A percentile compares a stretch with the other conserved stretches of the same genome.
Evolutionary conservation across 2,329 filamentous ascomycete species (phyloP).

Genomic region (Bipolaris victoriae): DNA sequence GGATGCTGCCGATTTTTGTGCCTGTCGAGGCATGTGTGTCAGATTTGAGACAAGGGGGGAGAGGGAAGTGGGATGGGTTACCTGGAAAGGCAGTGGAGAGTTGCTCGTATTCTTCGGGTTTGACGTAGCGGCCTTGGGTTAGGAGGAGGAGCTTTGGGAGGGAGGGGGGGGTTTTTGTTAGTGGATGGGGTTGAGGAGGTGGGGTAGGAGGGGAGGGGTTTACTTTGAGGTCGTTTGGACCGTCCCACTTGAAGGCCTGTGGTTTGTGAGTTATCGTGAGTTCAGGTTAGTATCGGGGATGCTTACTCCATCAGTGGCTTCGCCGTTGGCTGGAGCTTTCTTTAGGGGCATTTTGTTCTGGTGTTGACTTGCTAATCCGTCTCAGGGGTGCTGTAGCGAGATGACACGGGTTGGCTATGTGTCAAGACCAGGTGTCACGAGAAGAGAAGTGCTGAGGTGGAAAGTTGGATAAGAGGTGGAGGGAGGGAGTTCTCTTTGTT

Average conservation of each 20-base stretch:
- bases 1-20: conserved; percentile 19
- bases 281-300: neutral
- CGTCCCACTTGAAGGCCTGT: conserved; percentile 24
- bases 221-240: conserved; percentile 22
- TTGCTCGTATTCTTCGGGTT: conserved; percentile 21
- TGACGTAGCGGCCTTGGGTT: conserved; percentile 22
- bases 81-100: conserved; percentile 25
- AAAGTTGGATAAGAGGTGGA: neutral
- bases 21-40: neutral
- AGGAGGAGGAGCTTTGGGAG: conserved; percentile 30
- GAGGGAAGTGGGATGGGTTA: neutral
- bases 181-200: conserved; percentile 31
- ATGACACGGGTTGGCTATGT: no score
- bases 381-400: neutral
- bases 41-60: no score
- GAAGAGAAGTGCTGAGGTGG: neutral
- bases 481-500: neutral
- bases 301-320: neutral
- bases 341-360: conserved; percentile 16
- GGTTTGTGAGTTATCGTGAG: neutral
- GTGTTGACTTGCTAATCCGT: neutral
- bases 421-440: neutral
- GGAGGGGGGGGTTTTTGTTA: neutral
- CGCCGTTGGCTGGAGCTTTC: conserved; percentile 3
- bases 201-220: no score